Conservation (phyloP, 345 rosid species). For the Stellera chamaejasme region DNA sequence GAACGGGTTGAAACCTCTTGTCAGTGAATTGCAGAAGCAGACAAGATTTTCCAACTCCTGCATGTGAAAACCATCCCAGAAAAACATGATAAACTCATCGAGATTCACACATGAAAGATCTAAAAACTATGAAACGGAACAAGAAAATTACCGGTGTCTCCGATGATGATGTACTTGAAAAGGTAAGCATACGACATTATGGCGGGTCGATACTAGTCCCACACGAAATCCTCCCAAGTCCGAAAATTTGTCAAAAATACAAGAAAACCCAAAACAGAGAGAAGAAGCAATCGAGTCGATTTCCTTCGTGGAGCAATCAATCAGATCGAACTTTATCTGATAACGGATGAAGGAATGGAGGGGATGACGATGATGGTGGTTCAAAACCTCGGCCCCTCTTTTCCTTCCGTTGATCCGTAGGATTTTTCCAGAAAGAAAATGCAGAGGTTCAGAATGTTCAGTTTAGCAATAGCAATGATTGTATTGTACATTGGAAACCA, state of each 20-base stretch:
- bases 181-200: constrained; percentile 67
- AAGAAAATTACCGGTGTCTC: constrained; percentile 43
- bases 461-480: no score
- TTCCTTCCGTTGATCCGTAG: neutral
- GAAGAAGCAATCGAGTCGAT: neutral
- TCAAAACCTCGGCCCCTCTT: neutral
- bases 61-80: neutral
- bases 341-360: neutral
- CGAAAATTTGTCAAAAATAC: neutral
- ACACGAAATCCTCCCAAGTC: neutral
- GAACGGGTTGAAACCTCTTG: constrained; percentile 70
- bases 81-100: neutral
- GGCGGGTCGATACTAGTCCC: neutral
- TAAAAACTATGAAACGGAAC: neutral
- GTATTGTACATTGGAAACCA: neutral
- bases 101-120: neutral
- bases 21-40: constrained; percentile 62
- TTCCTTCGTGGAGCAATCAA: no score
- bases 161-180: constrained; percentile 75
- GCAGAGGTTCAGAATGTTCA: no score
- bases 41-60: constrained; percentile 69
- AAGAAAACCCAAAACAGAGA: neutral
- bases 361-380: neutral
- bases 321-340: no score
- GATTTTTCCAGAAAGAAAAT: no score